Conservation (phyloP, 352 stramenopile species). For the Aphanomyces euteiches region DNA sequence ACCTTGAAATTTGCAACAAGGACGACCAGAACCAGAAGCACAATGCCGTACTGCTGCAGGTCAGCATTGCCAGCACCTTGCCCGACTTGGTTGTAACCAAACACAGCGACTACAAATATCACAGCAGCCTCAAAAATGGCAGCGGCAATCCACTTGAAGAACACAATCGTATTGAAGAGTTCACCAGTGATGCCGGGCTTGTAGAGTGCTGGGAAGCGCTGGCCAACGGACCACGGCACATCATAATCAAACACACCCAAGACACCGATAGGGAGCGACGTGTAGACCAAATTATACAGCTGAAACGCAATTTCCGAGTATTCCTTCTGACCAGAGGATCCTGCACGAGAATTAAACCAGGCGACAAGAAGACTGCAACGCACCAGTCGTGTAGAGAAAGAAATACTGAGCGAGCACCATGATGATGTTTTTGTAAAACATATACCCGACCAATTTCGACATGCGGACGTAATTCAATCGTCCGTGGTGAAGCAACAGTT, state of each 20-base stretch:
- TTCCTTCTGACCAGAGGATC: constrained; percentile 79
- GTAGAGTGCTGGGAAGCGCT: constrained; percentile 75
- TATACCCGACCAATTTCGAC: constrained; percentile 87
- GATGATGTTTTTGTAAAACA: constrained; percentile 93
- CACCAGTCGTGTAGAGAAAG: constrained; percentile 71
- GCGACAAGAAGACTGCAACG: constrained; percentile 59
- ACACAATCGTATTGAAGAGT: constrained; percentile 76
- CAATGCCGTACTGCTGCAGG: constrained; percentile 88
- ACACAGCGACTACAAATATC: constrained; percentile 66
- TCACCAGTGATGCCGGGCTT: constrained; percentile 66
- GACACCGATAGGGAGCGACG: constrained; percentile 59
- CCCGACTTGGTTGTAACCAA: constrained; percentile 63
- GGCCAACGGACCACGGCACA: constrained; percentile 57
- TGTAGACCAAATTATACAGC: constrained; percentile 76
- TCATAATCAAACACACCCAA: constrained; percentile 78
- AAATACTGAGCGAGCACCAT: constrained; percentile 72
- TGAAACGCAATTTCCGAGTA: constrained; percentile 76
- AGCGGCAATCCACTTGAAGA: constrained; percentile 82
- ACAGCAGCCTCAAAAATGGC: constrained; percentile 64
- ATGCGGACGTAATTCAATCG: constrained; percentile 90
- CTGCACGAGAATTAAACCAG: constrained; percentile 21
- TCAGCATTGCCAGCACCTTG: constrained; percentile 79
- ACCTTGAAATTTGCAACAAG: constrained; percentile 92
- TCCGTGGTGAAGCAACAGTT: constrained; percentile 89
- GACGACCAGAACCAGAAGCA: constrained; percentile 93